These are phyloP conservation scores for Colletotrichum chlorophyti DNA, from an alignment of 2,329 filamentous ascomycete species.

Conservation along the genomic window DNA sequence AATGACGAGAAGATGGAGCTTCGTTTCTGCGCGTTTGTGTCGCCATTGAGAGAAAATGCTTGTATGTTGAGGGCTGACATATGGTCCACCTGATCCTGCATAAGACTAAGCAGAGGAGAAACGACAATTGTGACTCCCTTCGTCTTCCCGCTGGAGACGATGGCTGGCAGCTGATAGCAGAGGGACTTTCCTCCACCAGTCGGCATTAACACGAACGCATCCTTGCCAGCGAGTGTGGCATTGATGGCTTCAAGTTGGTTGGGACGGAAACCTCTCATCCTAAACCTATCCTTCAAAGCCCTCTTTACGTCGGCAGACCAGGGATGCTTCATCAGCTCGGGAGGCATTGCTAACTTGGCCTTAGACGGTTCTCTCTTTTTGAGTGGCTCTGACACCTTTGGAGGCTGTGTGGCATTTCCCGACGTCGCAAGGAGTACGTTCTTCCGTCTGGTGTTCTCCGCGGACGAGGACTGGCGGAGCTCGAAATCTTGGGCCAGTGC, in stretches of 20 bases:
- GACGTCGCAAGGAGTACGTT: slow-evolving; percentile 55
- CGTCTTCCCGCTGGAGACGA: slow-evolving; percentile 82
- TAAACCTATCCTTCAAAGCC: slow-evolving; percentile 83
- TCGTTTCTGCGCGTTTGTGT: slow-evolving; percentile 69
- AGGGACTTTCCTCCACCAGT: slow-evolving; percentile 96
- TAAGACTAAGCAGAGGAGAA: slow-evolving; percentile 92
- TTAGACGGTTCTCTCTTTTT: slow-evolving; percentile 41
- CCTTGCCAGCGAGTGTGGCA: slow-evolving; percentile 83
- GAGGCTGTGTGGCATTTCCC: slow-evolving; percentile 47
- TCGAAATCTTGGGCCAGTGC: slow-evolving; percentile 60
- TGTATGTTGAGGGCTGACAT: slow-evolving; percentile 77
- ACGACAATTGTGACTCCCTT: slow-evolving; percentile 89
- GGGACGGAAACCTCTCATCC: slow-evolving; percentile 83
- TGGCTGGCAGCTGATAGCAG: slow-evolving; percentile 92
- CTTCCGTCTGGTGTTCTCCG: slow-evolving; percentile 36
- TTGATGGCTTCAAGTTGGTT: slow-evolving; percentile 98
- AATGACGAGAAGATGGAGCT: slow-evolving; percentile 71
- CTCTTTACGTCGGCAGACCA: slow-evolving; percentile 89
- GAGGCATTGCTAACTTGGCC: slow-evolving; percentile 47
- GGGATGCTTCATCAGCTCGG: slow-evolving; percentile 67
- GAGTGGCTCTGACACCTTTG: slow-evolving; percentile 39
- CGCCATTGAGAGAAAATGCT: slow-evolving; percentile 83
- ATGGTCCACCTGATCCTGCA: slow-evolving; percentile 96
- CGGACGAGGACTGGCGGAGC: slow-evolving; percentile 43
- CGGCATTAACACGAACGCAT: slow-evolving; percentile 96